Evolutionary conservation across 306 rosid genomes (phyloP), one percentile per base, ranked within the genome.

Genomic region (Quercus glauca): DNA sequence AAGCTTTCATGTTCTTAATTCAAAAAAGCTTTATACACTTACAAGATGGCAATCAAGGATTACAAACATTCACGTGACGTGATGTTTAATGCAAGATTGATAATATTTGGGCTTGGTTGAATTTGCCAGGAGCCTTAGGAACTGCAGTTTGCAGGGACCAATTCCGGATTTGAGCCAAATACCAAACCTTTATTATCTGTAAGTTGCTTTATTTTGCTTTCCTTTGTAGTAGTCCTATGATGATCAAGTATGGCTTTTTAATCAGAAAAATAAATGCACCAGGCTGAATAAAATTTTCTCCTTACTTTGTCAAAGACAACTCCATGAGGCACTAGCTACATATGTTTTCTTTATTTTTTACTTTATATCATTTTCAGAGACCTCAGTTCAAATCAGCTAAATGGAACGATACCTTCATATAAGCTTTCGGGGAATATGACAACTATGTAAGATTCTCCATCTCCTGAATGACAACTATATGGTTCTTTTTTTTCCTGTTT

Each of bases 121-220:
- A 74, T 65, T 71, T 83, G 7, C 60, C 84, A 96, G 99, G 97
- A 91, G 97, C 74, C 90, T 96, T 76, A 88, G 98, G 88, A 93
- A 91, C 85, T 96, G 98, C 90, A 86, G 18, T 75, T 86, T 96
- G 84, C 86, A 76, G 76, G 99, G 99, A 70, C 88, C 86, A 17
- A 69, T 96, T 80, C 99, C 99, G 70, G 91, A 96, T 88, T 78
- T 96, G 52, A 93, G 97, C 86, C 49, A 55, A 55, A 88, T 93
- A 85, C 85, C 88, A 2, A 6, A 70, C 6, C 94, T 93, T 74
- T 80, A 81, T 73, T 93, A 85, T 87, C 79, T 92, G 96, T 93
- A 89, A 86, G 98, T 87, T 78, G 59, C 83, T 75, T 80, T 84
- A 78, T 65, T 55, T 69, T 73, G 71, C 73, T 58, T 79, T 76